These are phyloP conservation scores for Nidula niveotomentosa DNA, from an alignment of 1,284 basidiomycete genomes.

Conservation along the genomic window DNA sequence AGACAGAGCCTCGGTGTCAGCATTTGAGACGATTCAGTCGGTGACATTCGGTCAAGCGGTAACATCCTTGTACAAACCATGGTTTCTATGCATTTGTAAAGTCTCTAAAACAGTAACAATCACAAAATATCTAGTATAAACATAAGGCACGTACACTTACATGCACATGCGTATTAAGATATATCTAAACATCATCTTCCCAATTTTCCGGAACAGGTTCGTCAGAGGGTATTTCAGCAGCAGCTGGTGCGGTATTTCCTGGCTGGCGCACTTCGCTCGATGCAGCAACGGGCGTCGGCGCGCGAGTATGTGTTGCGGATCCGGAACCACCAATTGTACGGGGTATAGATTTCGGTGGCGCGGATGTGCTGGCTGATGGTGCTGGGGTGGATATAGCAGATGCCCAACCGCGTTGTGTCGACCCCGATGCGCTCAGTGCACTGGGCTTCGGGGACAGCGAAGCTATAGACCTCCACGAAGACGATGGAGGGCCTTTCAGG, in stretches of 20 bases:
- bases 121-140: no score
- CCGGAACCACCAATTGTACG: no score
- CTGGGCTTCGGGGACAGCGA: slow-evolving; percentile 5
- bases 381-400: neutral
- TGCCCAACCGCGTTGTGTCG: neutral
- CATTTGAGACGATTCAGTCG: no score
- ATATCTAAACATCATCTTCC: slow-evolving; percentile 45
- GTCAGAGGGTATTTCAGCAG: slow-evolving; percentile 5
- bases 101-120: no score
- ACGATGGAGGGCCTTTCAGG: slow-evolving; percentile 9
- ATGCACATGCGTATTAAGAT: no score
- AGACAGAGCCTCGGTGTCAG: no score
- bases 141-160: no score
- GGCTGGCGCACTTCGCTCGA: neutral
- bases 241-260: neutral
- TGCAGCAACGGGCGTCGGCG: neutral
- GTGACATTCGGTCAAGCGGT: no score
- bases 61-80: no score
- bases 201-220: slow-evolving; percentile 46
- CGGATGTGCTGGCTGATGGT: neutral
- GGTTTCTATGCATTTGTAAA: no score
- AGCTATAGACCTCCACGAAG: slow-evolving; percentile 5
- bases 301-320: neutral
- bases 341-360: no score
- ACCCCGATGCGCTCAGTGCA: neutral